Base-by-base conservation (phyloP, 192 early-diverging fungal species). In the Pilobolus umbonatus region DNA sequence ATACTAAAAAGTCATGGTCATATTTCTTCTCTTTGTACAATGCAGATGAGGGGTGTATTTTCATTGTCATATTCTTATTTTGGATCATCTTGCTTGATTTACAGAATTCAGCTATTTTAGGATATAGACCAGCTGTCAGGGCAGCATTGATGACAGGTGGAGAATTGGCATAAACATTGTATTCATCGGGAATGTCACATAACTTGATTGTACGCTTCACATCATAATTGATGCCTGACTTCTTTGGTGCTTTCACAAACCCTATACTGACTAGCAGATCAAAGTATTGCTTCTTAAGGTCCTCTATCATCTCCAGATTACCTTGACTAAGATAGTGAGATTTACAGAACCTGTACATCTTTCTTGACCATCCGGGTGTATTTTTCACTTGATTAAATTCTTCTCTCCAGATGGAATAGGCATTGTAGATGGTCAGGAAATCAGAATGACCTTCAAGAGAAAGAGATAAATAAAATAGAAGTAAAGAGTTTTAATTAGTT, bases 41-140 rank as follows among this genome's bases (percentile, higher is more conserved):
- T 32, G 83, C 71, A 0, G 91, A 94, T 44, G 86, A 80, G 21
- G 92, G 94, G 64, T 96, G 94, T 8, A 94, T 74, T 44, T 84
- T 84, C 3, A 92, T 80, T 10, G 50, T 53, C 21, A 73, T 65
- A 45, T 69, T 65, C 11, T 68, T 78, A 28, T 81, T 77, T 1
- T 59, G 61, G 24, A 77, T 61, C 50, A 64, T 39, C 34, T 80
- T 55, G 32, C 69, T 56, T 7, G 28, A 22, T 55, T 58, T 40
- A 65, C 69, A 59, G 25, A 49, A 34, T 17, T 44, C 45, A 10
- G 75, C 87, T 42, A 93, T 73, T 47, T 90, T 89, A 0, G 92
- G 92, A 58, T 89, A 93, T 61, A 96, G 70, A 5, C 90, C 94
- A 5, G 94, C 94, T 32, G 86, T 70, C 19, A 94, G 55, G 1